Evolutionary conservation across 805 yeast species (phyloP).

Genomic region (Clavispora fructus): DNA sequence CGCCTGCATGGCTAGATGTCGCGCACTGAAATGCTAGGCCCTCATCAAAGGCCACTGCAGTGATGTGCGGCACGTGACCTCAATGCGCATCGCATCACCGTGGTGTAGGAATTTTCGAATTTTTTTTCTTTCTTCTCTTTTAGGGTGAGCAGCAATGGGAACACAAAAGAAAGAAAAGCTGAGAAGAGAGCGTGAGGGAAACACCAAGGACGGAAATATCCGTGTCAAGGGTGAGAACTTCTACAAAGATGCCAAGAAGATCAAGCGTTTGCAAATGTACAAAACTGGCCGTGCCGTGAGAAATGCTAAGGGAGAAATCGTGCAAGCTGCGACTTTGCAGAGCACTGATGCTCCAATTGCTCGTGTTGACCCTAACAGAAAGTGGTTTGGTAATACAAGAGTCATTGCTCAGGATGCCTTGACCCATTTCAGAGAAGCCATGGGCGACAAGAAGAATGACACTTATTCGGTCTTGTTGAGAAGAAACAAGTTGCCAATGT

Average conservation of each 20-base stretch:
- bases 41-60: background rate
- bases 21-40: background rate
- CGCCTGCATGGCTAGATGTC: background rate
- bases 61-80: background rate
- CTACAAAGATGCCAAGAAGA: constrained; percentile 90
- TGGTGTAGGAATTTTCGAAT: background rate
- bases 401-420: constrained; percentile 97
- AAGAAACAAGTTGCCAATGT: constrained; percentile 93
- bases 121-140: background rate
- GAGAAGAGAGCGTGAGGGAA: constrained; percentile 80
- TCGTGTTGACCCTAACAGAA: constrained; percentile 90
- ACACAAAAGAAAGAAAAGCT: constrained; percentile 86
- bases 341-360: constrained; percentile 85
- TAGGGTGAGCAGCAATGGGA: constrained; percentile 56
- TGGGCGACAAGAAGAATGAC: constrained; percentile 80
- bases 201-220: constrained; percentile 80
- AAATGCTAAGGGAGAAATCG: constrained; percentile 81
- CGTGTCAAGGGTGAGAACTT: constrained; percentile 96
- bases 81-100: constrained; percentile 4
- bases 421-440: constrained; percentile 88
- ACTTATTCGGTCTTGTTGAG: constrained; percentile 79
- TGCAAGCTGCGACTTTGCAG: constrained; percentile 84
- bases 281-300: constrained; percentile 84
- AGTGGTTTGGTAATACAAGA: constrained; percentile 97
- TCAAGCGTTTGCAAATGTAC: constrained; percentile 86